Conservation (phyloP, 1,284 basidiomycete species). For the Sanghuangporus weigelae region DNA sequence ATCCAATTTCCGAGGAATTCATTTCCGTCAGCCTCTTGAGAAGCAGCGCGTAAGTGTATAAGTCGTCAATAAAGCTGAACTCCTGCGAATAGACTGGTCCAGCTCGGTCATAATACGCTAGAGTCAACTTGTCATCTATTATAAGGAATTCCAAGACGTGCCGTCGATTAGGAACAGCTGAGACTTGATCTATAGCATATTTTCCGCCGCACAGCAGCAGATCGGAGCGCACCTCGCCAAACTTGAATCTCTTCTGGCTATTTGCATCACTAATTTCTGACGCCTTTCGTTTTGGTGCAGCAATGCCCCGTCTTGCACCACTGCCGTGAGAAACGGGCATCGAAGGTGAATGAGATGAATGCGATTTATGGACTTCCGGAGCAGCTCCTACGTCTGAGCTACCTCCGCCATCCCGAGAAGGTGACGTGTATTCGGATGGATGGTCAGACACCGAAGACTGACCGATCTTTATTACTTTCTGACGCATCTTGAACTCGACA, state of each 20-base stretch:
- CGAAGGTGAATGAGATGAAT: background rate
- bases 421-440: background rate
- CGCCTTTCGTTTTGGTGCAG: background rate
- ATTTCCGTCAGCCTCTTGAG: background rate
- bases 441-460: background rate
- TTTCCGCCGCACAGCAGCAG: background rate
- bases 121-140: background rate
- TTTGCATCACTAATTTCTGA: background rate
- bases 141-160: background rate
- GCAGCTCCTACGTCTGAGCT: background rate
- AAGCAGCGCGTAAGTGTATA: background rate
- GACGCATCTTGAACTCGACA: background rate
- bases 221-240: background rate
- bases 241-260: background rate
- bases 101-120: background rate
- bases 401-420: background rate
- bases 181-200: background rate
- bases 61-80: background rate
- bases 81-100: background rate
- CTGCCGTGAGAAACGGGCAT: background rate
- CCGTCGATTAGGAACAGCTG: background rate
- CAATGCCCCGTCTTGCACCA: background rate
- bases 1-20: background rate
- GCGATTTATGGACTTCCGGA: background rate
- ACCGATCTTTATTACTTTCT: background rate